Percentiles rank a stretch among this genome's conserved stretches.
phyloP scores from a whole-genome alignment of 2,329 filamentous ascomycete genomes.

The Xylaria sp. region DNA sequence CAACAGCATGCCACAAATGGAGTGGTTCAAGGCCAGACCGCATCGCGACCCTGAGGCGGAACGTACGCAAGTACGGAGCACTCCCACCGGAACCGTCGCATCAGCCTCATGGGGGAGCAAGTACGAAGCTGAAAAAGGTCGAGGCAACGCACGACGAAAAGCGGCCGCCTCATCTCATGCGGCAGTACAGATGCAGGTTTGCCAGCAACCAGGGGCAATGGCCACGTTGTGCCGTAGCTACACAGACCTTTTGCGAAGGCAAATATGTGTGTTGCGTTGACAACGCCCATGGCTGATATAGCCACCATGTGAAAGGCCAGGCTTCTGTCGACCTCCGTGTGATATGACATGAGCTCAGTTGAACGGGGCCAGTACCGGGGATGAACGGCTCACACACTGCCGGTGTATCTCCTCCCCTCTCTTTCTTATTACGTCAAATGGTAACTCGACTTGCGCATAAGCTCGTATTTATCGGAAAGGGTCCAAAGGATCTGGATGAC shows the following conservation, averaged over 20 bases:
- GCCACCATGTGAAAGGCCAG: constrained; percentile 36
- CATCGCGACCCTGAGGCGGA: constrained; percentile 16
- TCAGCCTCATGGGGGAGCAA: constrained; percentile 23
- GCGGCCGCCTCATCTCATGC: constrained; percentile 28
- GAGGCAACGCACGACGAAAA: constrained; percentile 20
- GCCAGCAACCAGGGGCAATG: constrained; percentile 27
- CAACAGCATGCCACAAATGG: background rate
- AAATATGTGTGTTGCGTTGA: constrained; percentile 39
- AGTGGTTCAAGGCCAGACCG: background rate
- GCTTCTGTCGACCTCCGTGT: too few species aligned
- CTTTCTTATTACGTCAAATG: constrained; percentile 36
- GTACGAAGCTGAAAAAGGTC: constrained; percentile 19
- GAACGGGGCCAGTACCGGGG: constrained; percentile 12
- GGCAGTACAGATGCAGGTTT: constrained; percentile 26
- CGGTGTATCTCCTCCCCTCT: constrained; percentile 37
- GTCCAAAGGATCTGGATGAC: constrained; percentile 39
- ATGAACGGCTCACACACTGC: constrained; percentile 36
- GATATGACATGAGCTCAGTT: constrained; percentile 15
- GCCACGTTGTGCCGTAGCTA: constrained; percentile 33
- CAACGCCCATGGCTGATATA: constrained; percentile 37
- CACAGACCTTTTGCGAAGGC: constrained; percentile 37
- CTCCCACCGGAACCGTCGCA: constrained; percentile 22
- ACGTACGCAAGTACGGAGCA: constrained; percentile 18
- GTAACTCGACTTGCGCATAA: constrained; percentile 37
- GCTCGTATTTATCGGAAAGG: constrained; percentile 39